Percentiles rank a stretch among this genome's conserved stretches.
phyloP scores from a whole-genome alignment of 2,329 filamentous ascomycete species.

The Leptographium radiaticola region DNA sequence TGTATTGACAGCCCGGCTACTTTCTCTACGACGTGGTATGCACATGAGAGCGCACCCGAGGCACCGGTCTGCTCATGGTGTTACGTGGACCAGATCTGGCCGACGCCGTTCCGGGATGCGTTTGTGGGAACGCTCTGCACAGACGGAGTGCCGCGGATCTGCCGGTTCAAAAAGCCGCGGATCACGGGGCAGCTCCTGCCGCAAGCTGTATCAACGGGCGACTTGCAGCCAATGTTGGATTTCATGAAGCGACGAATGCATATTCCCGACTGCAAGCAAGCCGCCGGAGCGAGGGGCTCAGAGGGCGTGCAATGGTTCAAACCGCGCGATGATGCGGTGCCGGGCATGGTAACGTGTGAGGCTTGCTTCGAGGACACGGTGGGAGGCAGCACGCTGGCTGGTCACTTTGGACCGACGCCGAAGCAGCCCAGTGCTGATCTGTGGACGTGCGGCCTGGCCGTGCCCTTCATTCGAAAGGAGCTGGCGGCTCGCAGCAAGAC shows the following conservation, averaged over 20 bases:
- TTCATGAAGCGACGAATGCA: constrained; percentile 17
- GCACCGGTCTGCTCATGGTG: constrained; percentile 28
- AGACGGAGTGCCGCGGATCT: constrained; percentile 12
- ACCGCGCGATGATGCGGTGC: constrained; percentile 16
- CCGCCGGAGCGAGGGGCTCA: constrained; percentile 7
- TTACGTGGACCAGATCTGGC: constrained; percentile 23
- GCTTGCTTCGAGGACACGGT: constrained; percentile 24
- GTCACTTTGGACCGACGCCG: constrained; percentile 15
- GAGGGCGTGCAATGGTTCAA: constrained; percentile 21
- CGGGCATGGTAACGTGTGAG: constrained; percentile 23
- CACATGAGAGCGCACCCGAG: constrained; percentile 18
- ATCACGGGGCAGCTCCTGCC: constrained; percentile 22
- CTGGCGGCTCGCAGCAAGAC: constrained; percentile 14
- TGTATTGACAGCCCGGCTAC: constrained; percentile 17
- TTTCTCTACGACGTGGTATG: constrained; percentile 24
- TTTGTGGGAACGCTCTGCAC: constrained; percentile 15
- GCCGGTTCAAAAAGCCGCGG: constrained; percentile 20
- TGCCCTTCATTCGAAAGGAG: constrained; percentile 18
- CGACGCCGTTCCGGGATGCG: constrained; percentile 15
- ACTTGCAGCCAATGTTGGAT: constrained; percentile 13
- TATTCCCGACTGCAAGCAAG: constrained; percentile 19
- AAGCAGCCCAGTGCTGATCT: constrained; percentile 15
- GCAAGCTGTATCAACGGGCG: constrained; percentile 15
- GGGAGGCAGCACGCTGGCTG: constrained; percentile 17
- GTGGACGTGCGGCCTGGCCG: constrained; percentile 24